Evolutionary conservation across 345 rosid species (phyloP).

Genomic region (Lepidium sativum): DNA sequence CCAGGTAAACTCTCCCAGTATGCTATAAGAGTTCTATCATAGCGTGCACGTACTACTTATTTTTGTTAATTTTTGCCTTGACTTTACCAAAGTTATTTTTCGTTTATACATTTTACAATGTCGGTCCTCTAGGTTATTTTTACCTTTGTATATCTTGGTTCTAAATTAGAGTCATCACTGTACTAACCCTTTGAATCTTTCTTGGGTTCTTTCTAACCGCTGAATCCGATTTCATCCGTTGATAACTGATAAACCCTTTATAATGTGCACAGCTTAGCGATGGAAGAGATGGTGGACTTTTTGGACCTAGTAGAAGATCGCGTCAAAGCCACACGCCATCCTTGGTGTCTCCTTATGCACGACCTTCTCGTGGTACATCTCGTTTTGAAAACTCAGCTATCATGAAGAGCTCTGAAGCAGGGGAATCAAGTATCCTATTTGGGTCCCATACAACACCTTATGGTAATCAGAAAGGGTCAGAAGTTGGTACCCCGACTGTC

Average conservation of each 20-base stretch:
- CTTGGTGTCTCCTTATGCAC: slow-evolving; percentile 32
- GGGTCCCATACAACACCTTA: slow-evolving; percentile 25
- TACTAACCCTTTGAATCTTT: neutral
- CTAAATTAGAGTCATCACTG: neutral
- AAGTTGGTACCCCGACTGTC: slow-evolving; percentile 41
- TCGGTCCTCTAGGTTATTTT: neutral
- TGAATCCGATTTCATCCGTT: neutral
- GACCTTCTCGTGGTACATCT: slow-evolving; percentile 26
- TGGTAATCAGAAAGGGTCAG: slow-evolving; percentile 32
- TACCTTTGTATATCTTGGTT: slow-evolving; percentile 16
- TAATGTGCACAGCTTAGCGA: slow-evolving; percentile 32
- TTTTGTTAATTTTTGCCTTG: neutral
- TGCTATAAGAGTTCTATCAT: neutral
- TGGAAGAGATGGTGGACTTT: slow-evolving; percentile 41
- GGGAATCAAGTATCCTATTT: slow-evolving; percentile 33
- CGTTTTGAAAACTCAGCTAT: slow-evolving; percentile 32
- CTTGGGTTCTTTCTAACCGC: neutral
- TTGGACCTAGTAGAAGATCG: slow-evolving; percentile 64
- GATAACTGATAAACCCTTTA: slow-evolving; percentile 4
- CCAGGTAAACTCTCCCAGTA: slow-evolving; percentile 40
- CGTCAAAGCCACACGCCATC: slow-evolving; percentile 24
- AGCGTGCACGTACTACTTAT: neutral
- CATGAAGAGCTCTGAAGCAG: slow-evolving; percentile 38
- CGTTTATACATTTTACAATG: neutral
- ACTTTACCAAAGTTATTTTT: neutral